These are phyloP conservation scores for Curvularia hawaiiensis DNA, from an alignment of 2,329 filamentous ascomycete species.

Conservation along the genomic window DNA sequence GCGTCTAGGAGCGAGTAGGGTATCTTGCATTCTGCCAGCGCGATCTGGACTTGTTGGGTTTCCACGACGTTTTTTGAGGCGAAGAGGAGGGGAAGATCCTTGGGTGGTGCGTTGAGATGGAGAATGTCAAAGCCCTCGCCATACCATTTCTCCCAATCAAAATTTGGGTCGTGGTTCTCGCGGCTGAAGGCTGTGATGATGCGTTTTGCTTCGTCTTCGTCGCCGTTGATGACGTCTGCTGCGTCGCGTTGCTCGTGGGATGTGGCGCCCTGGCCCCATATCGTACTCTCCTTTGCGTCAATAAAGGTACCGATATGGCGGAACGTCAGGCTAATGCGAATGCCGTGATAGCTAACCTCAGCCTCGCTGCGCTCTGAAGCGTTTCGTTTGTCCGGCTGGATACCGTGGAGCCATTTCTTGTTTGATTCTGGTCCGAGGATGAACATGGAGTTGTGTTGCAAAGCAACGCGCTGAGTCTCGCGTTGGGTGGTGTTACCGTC, in stretches of 20 bases:
- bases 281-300: slow-evolving; percentile 64
- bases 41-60: slow-evolving; percentile 42
- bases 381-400: slow-evolving; percentile 81
- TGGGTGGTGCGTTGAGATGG: slow-evolving; percentile 54
- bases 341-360: slow-evolving; percentile 74
- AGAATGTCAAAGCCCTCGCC: slow-evolving; percentile 84
- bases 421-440: slow-evolving; percentile 83
- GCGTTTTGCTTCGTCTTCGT: slow-evolving; percentile 65
- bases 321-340: slow-evolving; percentile 91
- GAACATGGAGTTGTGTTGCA: slow-evolving; percentile 90
- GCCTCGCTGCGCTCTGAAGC: slow-evolving; percentile 67
- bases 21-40: slow-evolving; percentile 34
- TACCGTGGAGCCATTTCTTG: slow-evolving; percentile 87
- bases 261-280: slow-evolving; percentile 92
- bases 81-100: slow-evolving; percentile 48
- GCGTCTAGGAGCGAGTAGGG: slow-evolving; percentile 24
- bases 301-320: slow-evolving; percentile 87
- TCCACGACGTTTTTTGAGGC: slow-evolving; percentile 37
- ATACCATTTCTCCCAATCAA: slow-evolving; percentile 78
- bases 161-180: slow-evolving; percentile 76
- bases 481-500: slow-evolving; percentile 48
- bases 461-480: slow-evolving; percentile 67
- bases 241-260: slow-evolving; percentile 68
- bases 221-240: slow-evolving; percentile 69
- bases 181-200: slow-evolving; percentile 81